These are phyloP conservation scores for Gaultheria prostrata DNA, from an alignment of 148 eudicot species.

Conservation along the genomic window DNA sequence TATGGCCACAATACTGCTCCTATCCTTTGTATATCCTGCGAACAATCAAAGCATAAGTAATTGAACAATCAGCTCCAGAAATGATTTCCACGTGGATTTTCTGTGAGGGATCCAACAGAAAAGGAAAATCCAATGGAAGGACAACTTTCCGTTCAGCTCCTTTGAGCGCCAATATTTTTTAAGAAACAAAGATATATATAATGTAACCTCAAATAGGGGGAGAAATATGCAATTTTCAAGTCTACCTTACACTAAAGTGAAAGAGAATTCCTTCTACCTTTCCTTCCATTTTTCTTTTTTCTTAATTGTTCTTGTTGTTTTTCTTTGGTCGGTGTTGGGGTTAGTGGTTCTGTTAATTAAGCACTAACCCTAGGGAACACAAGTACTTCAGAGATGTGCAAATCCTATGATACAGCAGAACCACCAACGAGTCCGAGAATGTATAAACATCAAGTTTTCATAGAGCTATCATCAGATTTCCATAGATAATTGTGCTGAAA, in stretches of 20 bases:
- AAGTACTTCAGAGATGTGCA: not conserved
- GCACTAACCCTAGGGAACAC: not conserved
- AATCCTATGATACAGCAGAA: not conserved
- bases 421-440: not conserved
- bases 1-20: constrained; percentile 45
- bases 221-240: not conserved
- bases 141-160: not conserved
- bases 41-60: not conserved
- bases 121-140: not conserved
- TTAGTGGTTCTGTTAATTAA: not conserved
- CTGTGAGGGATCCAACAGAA: not conserved
- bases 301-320: not conserved
- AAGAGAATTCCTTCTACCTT: not conserved
- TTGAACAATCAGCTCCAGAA: not conserved
- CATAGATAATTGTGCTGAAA: not conserved
- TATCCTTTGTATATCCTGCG: constrained; percentile 52
- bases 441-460: not conserved
- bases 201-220: too few relatives aligned
- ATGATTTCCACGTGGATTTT: not conserved
- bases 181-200: not conserved
- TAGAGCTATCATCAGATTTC: not conserved
- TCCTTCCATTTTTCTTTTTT: not conserved
- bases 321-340: not conserved
- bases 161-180: not conserved
- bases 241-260: not conserved